phyloP scores from a whole-genome alignment of 441 rosid species.

The Erysimum cheiri region DNA sequence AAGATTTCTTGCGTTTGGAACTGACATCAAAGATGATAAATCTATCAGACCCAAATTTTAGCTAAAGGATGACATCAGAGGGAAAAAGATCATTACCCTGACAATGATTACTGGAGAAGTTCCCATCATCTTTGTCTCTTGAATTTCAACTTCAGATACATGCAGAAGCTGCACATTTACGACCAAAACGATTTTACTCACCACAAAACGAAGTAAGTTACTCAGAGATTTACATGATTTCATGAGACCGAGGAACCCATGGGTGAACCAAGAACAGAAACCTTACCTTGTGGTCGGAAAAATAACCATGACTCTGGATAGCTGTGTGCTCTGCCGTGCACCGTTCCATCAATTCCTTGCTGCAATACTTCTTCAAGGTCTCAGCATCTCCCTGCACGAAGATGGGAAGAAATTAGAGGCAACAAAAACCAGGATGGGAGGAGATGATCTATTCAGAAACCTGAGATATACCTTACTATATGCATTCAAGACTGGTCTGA shows the following conservation, averaged over 20 bases:
- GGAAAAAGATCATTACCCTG: conserved; percentile 53
- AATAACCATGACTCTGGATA: conserved; percentile 64
- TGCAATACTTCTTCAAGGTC: conserved; percentile 80
- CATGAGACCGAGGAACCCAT: too few relatives aligned
- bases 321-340: conserved; percentile 82
- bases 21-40: conserved; percentile 49
- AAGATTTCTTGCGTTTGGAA: conserved; percentile 87
- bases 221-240: too few relatives aligned
- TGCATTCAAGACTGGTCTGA: conserved; percentile 81
- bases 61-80: not conserved
- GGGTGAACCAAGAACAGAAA: conserved; percentile 14
- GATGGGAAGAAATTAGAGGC: conserved; percentile 16
- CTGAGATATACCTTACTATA: conserved; percentile 65
- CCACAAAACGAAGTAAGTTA: conserved; percentile 21
- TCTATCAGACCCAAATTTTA: conserved; percentile 22
- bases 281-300: conserved; percentile 84
- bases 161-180: conserved; percentile 71
- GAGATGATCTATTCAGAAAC: conserved; percentile 18
- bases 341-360: conserved; percentile 73
- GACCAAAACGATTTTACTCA: conserved; percentile 6
- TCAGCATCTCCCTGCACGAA: conserved; percentile 70
- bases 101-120: conserved; percentile 74
- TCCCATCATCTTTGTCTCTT: conserved; percentile 96
- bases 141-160: conserved; percentile 80
- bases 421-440: not conserved